Evolutionary conservation across 2,329 filamentous ascomycete species (phyloP), one percentile per base, ranked within the genome.

Genomic region (Colletotrichum chrysophilum): DNA sequence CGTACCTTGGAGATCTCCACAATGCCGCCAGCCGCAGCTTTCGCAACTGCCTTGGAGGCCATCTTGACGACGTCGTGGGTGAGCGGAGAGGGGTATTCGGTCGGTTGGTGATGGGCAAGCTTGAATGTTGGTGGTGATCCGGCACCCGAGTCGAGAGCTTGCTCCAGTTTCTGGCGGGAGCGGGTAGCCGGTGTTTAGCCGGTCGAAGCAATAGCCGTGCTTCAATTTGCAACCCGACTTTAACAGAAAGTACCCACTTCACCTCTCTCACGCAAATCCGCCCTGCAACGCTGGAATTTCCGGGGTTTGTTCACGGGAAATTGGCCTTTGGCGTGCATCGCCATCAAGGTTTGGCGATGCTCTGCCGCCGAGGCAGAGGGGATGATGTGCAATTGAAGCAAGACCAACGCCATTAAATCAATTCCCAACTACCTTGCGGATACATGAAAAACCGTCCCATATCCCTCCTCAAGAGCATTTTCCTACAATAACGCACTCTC

Each of bases 21-120:
- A 74, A 90, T 87, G 79, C 88, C 87, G 78, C 88, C 88, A 73
- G 87, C 74, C 21, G 65, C 88, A 80, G 88, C 88, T 83, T 91
- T 91, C 71, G 88, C 87, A 81, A 86, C 89, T 82, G 86, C 90
- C 86, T 92, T 91, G 79, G 90, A 90, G 80, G 90, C 91, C 92
- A 93, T 93, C 77, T 80, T 88, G 85, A 81, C 84, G 81, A 76
- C 64, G 70, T 74, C 65, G 64, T 64, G 60, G 76, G 66, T 69
- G 78, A 72, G 61, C 58, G 55, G 74, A 34, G 77, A 76, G 70
- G 75, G 58, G 32, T n/a, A 24, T 70, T 56, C 38, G 52, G 55
- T 75, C 62, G 71, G 66, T 75, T 24, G 70, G 48, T 70, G 68
- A 65, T 66, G 60, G 64, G 32, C 69, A 36, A 70, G 65, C 66